Evolutionary conservation across 202 grass and related monocot species (phyloP), one percentile per base, ranked within the genome.

Genomic region (Elaeis oleifera): DNA sequence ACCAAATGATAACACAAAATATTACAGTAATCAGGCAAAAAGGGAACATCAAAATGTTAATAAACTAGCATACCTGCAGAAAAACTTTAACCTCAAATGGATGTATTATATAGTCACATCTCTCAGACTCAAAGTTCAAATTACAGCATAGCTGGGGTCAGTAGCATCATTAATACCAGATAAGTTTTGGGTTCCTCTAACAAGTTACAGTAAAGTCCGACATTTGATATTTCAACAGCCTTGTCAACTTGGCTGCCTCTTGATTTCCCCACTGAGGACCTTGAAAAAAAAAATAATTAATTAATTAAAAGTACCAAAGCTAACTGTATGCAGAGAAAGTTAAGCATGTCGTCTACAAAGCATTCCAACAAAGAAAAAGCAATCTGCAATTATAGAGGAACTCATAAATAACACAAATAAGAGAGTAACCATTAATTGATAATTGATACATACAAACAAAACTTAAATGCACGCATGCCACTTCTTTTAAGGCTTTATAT

Each of bases 191-290:
- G 65, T 69, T 83, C 73, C 65, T 80, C 79, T 49, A 90, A 71
- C 60, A 70, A 73, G 64, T 79, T 80, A 73, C 87, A 88, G 51
- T 91, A 97, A 81, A 91, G 77, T 63, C 74, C 73, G 83, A 90
- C 81, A 81, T 71, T 64, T 49, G 79, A 86, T 83, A 97, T 86
- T 81, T 89, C 88, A 75, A 97, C 79, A 57, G 79, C 85, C 74
- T 97, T 97, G 64, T 84, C 90, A 51, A 90, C 86, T 80, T 88
- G 81, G 56, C 85, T 76, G 73, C 78, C 79, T 76, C 78, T 88
- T 80, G 84, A 87, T 76, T 60, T 90, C 65, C 71, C 77, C 66
- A 81, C 85, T 50, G 79, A 86, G 23, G 81, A 85, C 82, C 92
- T 20, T 20, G 20, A 0, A 20, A 20, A 20, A 66, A 29, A 59